A percentile compares a stretch with the other conserved stretches of the same genome.
Evolutionary conservation across 202 grass and related monocot species (phyloP).

Genomic region (Schoenoplectus triqueter): DNA sequence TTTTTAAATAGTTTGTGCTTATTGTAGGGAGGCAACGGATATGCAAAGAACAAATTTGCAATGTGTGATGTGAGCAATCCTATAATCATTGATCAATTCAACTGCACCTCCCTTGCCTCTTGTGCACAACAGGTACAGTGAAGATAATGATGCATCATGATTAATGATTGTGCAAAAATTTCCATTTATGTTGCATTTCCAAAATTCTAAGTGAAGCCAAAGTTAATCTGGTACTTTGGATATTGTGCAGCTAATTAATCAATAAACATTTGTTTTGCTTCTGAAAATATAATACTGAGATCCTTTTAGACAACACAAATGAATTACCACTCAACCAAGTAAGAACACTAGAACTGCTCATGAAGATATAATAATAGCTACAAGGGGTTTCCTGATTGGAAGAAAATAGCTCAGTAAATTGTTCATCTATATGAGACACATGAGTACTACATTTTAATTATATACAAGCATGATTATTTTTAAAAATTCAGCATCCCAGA

Average conservation of each 20-base stretch:
- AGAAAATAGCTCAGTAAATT: not conserved
- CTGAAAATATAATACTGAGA: not conserved
- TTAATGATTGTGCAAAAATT: not conserved
- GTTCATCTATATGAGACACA: not conserved
- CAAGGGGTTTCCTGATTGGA: not conserved
- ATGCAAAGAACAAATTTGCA: constrained; percentile 41
- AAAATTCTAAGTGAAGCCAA: constrained; percentile 5
- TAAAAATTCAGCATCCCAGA: not conserved
- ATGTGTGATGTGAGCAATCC: constrained; percentile 46
- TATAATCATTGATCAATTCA: constrained; percentile 51
- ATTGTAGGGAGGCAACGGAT: constrained; percentile 48
- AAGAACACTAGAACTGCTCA: not conserved
- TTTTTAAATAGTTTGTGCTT: not conserved
- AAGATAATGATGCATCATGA: not conserved
- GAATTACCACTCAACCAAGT: not conserved
- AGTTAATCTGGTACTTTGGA: not conserved
- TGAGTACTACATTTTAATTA: not conserved
- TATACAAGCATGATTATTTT: not conserved
- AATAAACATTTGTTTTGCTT: not conserved
- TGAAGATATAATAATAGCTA: not conserved
- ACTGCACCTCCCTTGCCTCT: constrained; percentile 40
- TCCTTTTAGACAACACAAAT: not conserved
- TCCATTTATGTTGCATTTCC: not conserved
- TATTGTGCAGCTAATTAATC: not conserved
- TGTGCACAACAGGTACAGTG: constrained; percentile 43